Percentiles rank a stretch among this genome's conserved stretches.
phyloP scores from a whole-genome alignment of 2,329 filamentous ascomycete genomes.

The Botrytis fabae region DNA sequence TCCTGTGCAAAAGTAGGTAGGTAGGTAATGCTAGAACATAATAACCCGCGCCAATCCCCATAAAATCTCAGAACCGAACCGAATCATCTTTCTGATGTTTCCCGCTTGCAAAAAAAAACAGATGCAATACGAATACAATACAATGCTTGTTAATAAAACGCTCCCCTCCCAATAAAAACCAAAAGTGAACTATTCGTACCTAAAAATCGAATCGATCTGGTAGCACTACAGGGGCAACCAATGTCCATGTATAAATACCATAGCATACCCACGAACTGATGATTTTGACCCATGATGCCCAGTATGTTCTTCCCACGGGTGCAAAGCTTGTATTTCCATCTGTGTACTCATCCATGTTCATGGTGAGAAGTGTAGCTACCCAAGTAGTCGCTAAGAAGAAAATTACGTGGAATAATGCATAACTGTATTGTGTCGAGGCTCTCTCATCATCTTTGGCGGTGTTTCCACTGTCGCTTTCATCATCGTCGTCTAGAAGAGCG shows the following conservation, averaged over 20 bases:
- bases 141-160: slow-evolving; percentile 4
- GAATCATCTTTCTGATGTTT: background rate
- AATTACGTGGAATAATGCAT: slow-evolving; percentile 93
- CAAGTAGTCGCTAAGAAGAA: slow-evolving; percentile 96
- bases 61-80: background rate
- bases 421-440: slow-evolving; percentile 89
- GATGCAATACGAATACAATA: slow-evolving; percentile 22
- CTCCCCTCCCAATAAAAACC: background rate
- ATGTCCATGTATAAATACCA: slow-evolving; percentile 87
- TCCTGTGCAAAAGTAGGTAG: background rate
- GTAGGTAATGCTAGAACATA: slow-evolving; percentile 8
- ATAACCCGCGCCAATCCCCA: background rate
- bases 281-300: slow-evolving; percentile 99
- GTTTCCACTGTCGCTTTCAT: slow-evolving; percentile 59
- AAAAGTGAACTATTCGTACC: background rate
- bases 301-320: slow-evolving; percentile 91
- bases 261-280: slow-evolving; percentile 97
- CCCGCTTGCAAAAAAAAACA: slow-evolving; percentile 7
- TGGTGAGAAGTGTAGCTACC: slow-evolving; percentile 88
- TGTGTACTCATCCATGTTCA: slow-evolving; percentile 68
- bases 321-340: slow-evolving; percentile 77
- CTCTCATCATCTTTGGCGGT: slow-evolving; percentile 83
- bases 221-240: slow-evolving; percentile 81
- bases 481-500: slow-evolving; percentile 73
- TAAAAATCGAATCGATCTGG: slow-evolving; percentile 73